Evolutionary conservation across 2,329 filamentous ascomycete genomes (phyloP).

Genomic region (Colletotrichum horii): DNA sequence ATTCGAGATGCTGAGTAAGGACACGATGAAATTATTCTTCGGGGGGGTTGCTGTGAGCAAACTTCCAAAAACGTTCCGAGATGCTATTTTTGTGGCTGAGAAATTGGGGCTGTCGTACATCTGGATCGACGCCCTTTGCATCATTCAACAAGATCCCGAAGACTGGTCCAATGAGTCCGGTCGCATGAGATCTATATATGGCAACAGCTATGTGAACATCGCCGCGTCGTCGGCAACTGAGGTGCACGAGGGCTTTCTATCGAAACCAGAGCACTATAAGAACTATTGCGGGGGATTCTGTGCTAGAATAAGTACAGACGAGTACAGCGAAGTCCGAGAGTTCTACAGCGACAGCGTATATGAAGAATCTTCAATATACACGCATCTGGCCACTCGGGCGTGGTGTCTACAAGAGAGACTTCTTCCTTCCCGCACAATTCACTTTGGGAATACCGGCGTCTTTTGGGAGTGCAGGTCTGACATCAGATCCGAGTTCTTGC

Average conservation of each 20-base stretch:
- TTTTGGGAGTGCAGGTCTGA: not conserved
- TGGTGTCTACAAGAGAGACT: not conserved
- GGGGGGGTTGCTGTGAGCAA: fast-evolving
- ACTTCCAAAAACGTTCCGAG: not conserved
- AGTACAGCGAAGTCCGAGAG: not conserved
- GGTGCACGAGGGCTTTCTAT: fast-evolving
- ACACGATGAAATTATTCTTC: not conserved
- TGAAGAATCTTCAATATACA: not conserved
- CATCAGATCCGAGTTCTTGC: not conserved
- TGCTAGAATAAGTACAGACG: not conserved
- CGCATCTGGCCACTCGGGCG: not conserved
- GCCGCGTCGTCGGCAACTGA: not conserved
- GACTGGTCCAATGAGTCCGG: not conserved
- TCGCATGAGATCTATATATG: not conserved
- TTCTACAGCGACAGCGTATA: not conserved
- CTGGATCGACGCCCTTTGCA: not conserved
- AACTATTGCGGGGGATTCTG: fast-evolving
- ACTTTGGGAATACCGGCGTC: fast-evolving
- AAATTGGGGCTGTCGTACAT: not conserved
- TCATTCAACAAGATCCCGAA: not conserved
- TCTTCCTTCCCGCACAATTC: not conserved
- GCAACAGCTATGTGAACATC: not conserved
- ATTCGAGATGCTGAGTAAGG: not conserved
- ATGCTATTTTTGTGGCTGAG: not conserved
- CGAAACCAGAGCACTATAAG: not conserved